These are phyloP conservation scores for Populus hybrid DNA, from an alignment of 441 rosid species.

Conservation along the genomic window DNA sequence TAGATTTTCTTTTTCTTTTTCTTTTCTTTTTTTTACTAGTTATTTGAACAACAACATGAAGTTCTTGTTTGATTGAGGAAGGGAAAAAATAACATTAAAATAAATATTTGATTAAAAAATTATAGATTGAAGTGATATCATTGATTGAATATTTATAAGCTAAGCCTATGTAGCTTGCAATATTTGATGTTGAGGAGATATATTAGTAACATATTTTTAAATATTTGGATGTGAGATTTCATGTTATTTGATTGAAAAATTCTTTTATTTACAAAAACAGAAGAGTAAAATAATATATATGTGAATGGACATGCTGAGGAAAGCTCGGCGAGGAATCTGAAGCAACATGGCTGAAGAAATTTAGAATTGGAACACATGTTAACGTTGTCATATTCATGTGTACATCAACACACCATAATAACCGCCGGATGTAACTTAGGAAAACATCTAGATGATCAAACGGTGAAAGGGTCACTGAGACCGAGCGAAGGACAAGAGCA, in stretches of 20 bases:
- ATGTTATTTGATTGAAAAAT: neutral
- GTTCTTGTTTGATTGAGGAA: neutral
- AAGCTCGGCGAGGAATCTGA: conserved; percentile 64
- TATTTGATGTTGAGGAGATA: neutral
- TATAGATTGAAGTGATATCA: neutral
- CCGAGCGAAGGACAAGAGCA: neutral
- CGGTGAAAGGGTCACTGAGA: neutral
- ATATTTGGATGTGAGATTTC: neutral
- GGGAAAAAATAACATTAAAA: neutral
- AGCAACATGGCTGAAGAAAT: conserved; percentile 20
- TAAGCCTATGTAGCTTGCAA: neutral
- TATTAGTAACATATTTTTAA: neutral
- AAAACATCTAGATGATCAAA: neutral
- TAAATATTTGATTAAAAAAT: no score
- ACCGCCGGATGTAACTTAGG: neutral
- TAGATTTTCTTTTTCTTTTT: neutral
- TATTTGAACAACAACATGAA: neutral
- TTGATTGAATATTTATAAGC: neutral
- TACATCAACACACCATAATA: neutral
- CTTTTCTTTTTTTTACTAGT: no score
- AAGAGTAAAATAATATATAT: neutral
- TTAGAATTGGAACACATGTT: neutral
- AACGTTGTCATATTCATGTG: neutral
- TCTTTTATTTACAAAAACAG: neutral
- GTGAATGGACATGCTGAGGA: conserved; percentile 35